Percentiles rank a stretch among this genome's conserved stretches.
These are phyloP conservation scores for Fusarium coicis DNA, from an alignment of 2,329 filamentous ascomycete species.

Conservation along the genomic window DNA sequence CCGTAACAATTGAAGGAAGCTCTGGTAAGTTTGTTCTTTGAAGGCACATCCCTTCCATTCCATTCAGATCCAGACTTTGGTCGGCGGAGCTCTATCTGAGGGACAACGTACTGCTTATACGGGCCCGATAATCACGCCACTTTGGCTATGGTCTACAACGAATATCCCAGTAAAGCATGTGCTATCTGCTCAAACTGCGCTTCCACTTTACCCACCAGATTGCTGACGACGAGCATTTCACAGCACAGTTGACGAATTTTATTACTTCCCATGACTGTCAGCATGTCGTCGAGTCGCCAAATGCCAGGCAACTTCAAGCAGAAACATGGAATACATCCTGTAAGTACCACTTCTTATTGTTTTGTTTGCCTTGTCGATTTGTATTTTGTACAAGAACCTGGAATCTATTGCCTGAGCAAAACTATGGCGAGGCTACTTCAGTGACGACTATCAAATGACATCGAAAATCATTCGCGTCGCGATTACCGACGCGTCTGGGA, in stretches of 20 bases:
- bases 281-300: conserved; percentile 47
- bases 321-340: conserved; percentile 42
- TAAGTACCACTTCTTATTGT: conserved; percentile 40
- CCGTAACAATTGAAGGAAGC: conserved; percentile 15
- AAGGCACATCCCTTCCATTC: conserved; percentile 29
- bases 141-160: conserved; percentile 27
- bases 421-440: background rate
- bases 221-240: conserved; percentile 32
- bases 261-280: conserved; percentile 40
- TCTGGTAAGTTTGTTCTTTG: conserved; percentile 32
- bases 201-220: conserved; percentile 12
- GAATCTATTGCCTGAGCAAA: background rate
- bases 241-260: conserved; percentile 25
- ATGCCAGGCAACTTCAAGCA: conserved; percentile 47
- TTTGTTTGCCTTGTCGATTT: background rate
- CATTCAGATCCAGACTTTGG: conserved; percentile 14
- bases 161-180: conserved; percentile 36
- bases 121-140: conserved; percentile 43
- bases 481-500: conserved; percentile 28
- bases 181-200: conserved; percentile 6
- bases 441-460: background rate
- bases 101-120: conserved; percentile 30
- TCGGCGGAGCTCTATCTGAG: conserved; percentile 10
- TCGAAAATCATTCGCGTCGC: conserved; percentile 16
- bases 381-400: background rate